Evolutionary conservation across 208 protist species (phyloP), one percentile per base, ranked within the genome.

Genomic region (Leishmania gerbilli): DNA sequence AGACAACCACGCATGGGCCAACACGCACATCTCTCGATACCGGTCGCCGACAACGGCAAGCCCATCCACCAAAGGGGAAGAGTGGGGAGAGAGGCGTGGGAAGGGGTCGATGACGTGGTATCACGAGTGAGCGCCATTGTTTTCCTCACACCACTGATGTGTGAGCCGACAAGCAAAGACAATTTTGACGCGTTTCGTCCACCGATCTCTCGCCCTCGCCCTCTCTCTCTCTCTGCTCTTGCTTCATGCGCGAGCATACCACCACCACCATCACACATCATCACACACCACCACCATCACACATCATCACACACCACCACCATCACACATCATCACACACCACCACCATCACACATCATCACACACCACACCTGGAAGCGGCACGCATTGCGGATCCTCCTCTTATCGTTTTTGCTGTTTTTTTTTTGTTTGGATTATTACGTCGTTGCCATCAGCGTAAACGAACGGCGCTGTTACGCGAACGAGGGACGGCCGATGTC

Each of bases 1-100:
- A 88, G 15, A 56, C 24, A 81, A 40, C 76, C 72, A 79, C 60
- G 60, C 45, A 79, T 76, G 64, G 21, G 42, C n/a, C 60, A 68
- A 34, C 15, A 79, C 56, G 24, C 56, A 31, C 56, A 11, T 4
- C 5, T 24, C 40, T 9, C 4, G 13, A 68, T 34, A 19, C 11
- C 62, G 15, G 11, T 40, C 62, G 31, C 62, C 40, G 62, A 68
- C 11, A 21, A 24, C 27, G 62, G n/a, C 62, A 13, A 40, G n/a
- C 27, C 27, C n/a, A 64, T 64, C 58, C 15, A 15, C 7, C 24
- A 49, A 76, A 49, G 45, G 45, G 45, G 45, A 49, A 49, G 45
- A 49, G 45, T 49, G 79, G 72, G 17, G n/a, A 79, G 58, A 72
- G 24, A 72, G 45, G 34, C 8, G 15, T 49, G 71, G 15, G 67